These are phyloP conservation scores for Scortechinia acanthostroma DNA, from an alignment of 2,329 filamentous ascomycete species.

Conservation along the genomic window DNA sequence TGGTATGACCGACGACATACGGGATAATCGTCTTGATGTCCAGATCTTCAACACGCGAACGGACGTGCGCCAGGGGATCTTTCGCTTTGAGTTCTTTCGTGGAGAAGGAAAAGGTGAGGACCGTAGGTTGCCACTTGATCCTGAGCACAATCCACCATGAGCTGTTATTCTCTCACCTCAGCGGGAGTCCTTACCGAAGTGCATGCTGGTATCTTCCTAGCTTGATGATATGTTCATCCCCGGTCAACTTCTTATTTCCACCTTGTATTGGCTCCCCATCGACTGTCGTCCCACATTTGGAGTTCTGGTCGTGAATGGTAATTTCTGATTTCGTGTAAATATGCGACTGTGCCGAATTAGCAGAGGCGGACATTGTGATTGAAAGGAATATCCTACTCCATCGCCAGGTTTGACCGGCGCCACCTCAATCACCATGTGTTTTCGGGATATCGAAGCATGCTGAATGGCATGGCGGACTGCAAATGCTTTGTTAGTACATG, in stretches of 20 bases:
- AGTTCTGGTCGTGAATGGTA: conserved; percentile 41
- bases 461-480: conserved; percentile 39
- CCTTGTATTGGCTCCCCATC: conserved; percentile 40
- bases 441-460: conserved; percentile 48
- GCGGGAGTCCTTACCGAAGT: conserved; percentile 28
- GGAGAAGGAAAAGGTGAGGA: conserved; percentile 46
- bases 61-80: conserved; percentile 34
- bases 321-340: conserved; percentile 41
- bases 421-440: conserved; percentile 50
- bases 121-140: conserved; percentile 46
- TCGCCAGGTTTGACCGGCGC: conserved; percentile 38
- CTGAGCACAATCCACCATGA: conserved; percentile 14
- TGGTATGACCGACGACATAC: conserved; percentile 45
- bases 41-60: conserved; percentile 40
- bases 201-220: conserved; percentile 40
- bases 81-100: conserved; percentile 36
- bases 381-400: conserved; percentile 37
- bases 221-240: conserved; percentile 37
- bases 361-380: conserved; percentile 3
- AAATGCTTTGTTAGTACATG: too few species aligned
- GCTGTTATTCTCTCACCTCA: conserved; percentile 5
- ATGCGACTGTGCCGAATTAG: conserved; percentile 24
- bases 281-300: conserved; percentile 48
- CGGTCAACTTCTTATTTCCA: conserved; percentile 26
- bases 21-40: conserved; percentile 52